Evolutionary conservation across 352 stramenopile genomes (phyloP).

Genomic region (Phytophthora cactorum): DNA sequence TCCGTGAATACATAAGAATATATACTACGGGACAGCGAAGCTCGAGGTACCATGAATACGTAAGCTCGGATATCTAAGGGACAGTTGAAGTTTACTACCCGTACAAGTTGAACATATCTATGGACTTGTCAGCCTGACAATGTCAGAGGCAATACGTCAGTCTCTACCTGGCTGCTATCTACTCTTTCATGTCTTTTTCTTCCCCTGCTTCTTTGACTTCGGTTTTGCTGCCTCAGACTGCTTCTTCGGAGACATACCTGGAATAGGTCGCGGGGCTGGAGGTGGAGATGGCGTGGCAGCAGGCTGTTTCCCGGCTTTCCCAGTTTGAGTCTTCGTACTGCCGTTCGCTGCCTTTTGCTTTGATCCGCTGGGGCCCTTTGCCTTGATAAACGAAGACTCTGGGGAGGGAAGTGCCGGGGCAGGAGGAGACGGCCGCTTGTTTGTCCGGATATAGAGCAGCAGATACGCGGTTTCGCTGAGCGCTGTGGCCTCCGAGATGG

Average conservation of each 20-base stretch:
- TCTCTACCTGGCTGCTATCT: constrained; percentile 20
- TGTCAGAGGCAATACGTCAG: not conserved
- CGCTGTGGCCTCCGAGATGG: constrained; percentile 72
- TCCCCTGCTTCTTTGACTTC: constrained; percentile 38
- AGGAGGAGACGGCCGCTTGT: constrained; percentile 33
- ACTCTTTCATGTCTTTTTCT: constrained; percentile 41
- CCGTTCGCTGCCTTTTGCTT: constrained; percentile 28
- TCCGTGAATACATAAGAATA: not conserved
- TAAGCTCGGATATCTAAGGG: not conserved
- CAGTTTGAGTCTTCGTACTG: constrained; percentile 20
- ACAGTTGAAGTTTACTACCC: no score
- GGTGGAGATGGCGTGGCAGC: constrained; percentile 5
- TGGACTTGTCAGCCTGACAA: not conserved
- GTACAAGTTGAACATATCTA: constrained; percentile 16
- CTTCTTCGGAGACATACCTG: constrained; percentile 47
- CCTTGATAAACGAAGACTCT: constrained; percentile 29
- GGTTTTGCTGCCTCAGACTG: constrained; percentile 26
- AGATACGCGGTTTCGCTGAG: constrained; percentile 81
- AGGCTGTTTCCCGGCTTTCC: constrained; percentile 37
- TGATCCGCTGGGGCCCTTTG: constrained; percentile 16
- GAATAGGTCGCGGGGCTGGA: constrained; percentile 32
- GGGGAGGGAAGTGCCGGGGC: constrained; percentile 19
- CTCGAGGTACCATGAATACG: not conserved
- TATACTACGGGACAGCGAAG: not conserved
- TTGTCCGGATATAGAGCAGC: constrained; percentile 82